Percentiles rank a stretch among this genome's conserved stretches.
These are phyloP conservation scores for Suillus hirtellus DNA, from an alignment of 768 basidiomycete species.

Conservation along the genomic window DNA sequence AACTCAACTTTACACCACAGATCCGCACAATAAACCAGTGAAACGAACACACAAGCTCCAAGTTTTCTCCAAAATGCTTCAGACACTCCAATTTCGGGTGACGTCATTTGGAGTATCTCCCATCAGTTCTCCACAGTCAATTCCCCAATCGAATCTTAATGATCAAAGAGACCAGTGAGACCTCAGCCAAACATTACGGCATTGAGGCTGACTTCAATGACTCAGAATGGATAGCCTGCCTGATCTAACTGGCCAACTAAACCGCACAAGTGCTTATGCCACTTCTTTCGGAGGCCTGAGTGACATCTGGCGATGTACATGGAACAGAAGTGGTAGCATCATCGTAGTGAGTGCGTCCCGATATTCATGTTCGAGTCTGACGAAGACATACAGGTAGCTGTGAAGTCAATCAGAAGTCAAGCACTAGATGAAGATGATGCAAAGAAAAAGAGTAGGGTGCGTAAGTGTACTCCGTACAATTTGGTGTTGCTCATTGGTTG, in stretches of 20 bases:
- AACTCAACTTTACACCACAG: background rate
- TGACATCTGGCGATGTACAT: conserved; percentile 28
- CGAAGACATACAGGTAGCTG: conserved; percentile 11
- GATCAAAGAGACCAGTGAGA: background rate
- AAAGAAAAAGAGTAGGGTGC: conserved; percentile 15
- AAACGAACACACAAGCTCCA: background rate
- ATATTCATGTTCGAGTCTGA: background rate
- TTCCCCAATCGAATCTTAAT: background rate
- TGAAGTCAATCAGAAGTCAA: conserved; percentile 11
- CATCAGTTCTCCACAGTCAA: background rate
- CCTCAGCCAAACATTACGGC: background rate
- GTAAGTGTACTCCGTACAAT: background rate
- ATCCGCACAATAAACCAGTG: background rate
- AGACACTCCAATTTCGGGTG: background rate
- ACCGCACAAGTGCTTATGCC: conserved; percentile 22
- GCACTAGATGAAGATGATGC: conserved; percentile 12
- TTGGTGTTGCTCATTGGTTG: background rate
- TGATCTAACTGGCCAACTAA: conserved; percentile 21
- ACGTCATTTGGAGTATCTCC: background rate
- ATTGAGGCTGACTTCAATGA: background rate
- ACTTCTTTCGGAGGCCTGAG: conserved; percentile 31
- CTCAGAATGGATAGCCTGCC: background rate
- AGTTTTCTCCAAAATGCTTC: background rate
- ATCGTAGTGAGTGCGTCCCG: background rate
- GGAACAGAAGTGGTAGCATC: background rate